These are phyloP conservation scores for Lachancea cidri DNA, from an alignment of 805 yeast genomes.

Conservation along the genomic window DNA sequence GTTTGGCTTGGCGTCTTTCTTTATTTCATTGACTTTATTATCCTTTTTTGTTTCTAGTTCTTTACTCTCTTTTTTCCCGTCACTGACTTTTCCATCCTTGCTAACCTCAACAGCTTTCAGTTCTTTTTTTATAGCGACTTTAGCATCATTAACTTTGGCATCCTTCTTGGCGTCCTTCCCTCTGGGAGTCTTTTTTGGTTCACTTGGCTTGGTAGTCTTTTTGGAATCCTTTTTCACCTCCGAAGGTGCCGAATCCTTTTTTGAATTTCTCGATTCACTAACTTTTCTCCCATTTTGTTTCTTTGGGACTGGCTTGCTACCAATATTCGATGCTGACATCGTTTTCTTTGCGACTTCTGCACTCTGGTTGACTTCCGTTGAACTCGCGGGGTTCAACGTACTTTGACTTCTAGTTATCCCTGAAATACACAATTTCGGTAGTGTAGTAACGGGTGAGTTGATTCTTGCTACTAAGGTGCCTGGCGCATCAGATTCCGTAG, in stretches of 20 bases:
- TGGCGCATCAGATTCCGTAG: constrained; percentile 8
- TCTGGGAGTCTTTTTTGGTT: constrained; percentile 3
- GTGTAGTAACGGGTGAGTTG: constrained; percentile 18
- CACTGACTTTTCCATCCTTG: not conserved
- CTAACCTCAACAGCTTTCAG: too few species aligned
- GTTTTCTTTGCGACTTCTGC: not conserved
- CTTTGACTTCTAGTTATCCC: constrained; percentile 8
- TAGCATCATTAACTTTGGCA: too few species aligned
- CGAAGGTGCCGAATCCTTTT: constrained; percentile 1
- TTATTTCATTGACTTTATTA: not conserved
- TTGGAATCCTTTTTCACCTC: constrained; percentile 10
- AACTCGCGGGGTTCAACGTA: constrained; percentile 2
- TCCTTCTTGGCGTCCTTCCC: constrained; percentile 3
- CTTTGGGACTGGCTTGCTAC: constrained; percentile 1
- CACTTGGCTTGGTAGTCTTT: not conserved
- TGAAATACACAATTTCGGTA: not conserved
- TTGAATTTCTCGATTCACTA: not conserved
- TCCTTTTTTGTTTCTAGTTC: constrained; percentile 9
- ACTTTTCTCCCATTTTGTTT: not conserved
- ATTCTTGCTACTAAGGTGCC: constrained; percentile 20
- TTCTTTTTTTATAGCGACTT: too few species aligned
- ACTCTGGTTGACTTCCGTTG: not conserved
- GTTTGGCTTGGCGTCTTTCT: constrained; percentile 13
- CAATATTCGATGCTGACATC: not conserved
- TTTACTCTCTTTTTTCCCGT: not conserved